Conservation (phyloP, 306 rosid species). For the Dryas drummondii region DNA sequence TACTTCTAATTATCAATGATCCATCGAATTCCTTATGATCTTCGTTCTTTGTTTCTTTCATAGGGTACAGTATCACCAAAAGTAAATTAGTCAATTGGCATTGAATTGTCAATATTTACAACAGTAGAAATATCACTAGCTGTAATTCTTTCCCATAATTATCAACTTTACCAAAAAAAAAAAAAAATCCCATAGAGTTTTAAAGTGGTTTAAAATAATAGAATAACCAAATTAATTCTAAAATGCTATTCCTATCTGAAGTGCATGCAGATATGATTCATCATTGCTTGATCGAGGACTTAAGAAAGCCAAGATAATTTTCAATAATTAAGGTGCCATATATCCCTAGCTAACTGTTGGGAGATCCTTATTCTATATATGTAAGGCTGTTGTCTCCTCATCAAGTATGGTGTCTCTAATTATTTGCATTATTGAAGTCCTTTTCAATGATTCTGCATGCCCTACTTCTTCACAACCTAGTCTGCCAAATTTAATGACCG, state of each 20-base stretch:
- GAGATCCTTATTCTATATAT: constrained; percentile 12
- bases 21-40: too few relatives aligned
- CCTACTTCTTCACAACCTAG: not conserved
- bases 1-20: too few relatives aligned
- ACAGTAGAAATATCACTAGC: too few relatives aligned
- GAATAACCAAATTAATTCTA: constrained; percentile 7
- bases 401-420: not conserved
- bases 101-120: too few relatives aligned
- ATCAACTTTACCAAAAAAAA: too few relatives aligned
- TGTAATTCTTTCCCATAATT: too few relatives aligned
- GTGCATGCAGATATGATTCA: not conserved
- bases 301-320: not conserved
- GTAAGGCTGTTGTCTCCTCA: not conserved
- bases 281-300: not conserved
- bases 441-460: not conserved
- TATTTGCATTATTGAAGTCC: constrained; percentile 11
- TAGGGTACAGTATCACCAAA: too few relatives aligned
- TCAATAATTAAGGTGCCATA: not conserved
- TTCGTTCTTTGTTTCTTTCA: too few relatives aligned
- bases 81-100: too few relatives aligned
- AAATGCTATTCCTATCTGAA: constrained; percentile 24
- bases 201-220: not conserved
- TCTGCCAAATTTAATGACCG: not conserved
- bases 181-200: too few relatives aligned
- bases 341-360: constrained; percentile 1